Percentiles rank a stretch among this genome's conserved stretches.
phyloP scores from a whole-genome alignment of 208 protist species.

The Wallacemonas sp. region DNA sequence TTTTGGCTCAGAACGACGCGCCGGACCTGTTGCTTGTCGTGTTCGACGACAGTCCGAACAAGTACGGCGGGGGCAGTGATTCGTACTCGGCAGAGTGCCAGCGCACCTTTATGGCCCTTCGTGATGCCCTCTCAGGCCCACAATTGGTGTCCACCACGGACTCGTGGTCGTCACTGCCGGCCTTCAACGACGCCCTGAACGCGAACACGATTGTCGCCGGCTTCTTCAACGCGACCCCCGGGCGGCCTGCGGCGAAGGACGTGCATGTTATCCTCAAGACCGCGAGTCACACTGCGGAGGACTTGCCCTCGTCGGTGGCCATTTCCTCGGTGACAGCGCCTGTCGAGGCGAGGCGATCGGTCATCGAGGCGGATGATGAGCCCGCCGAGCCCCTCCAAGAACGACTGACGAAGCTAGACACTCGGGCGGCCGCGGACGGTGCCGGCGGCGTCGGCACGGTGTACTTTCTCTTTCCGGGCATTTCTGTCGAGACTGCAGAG shows the following conservation, averaged over 20 bases:
- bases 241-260: too few relatives aligned
- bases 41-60: constrained; percentile 30
- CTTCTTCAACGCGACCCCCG: background rate
- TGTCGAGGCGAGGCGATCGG: background rate
- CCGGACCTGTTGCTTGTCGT: constrained; percentile 42
- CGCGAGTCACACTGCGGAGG: too few relatives aligned
- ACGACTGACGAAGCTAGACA: too few relatives aligned
- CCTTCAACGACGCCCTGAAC: background rate
- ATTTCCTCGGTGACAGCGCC: background rate
- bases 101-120: constrained; percentile 35
- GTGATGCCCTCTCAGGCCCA: constrained; percentile 16
- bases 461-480: constrained; percentile 34
- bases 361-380: background rate
- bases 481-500: constrained; percentile 25
- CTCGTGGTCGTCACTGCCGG: background rate
- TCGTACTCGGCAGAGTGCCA: constrained; percentile 36
- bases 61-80: constrained; percentile 26
- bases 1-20: constrained; percentile 29
- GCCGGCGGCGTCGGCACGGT: constrained; percentile 7
- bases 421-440: background rate
- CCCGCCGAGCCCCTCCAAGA: too few relatives aligned
- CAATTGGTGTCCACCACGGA: background rate
- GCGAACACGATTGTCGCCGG: background rate
- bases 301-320: background rate
- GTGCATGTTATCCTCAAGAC: background rate